Base-by-base conservation (phyloP, 2,329 filamentous ascomycete genomes). In the Ophiosphaerella herpotricha region DNA sequence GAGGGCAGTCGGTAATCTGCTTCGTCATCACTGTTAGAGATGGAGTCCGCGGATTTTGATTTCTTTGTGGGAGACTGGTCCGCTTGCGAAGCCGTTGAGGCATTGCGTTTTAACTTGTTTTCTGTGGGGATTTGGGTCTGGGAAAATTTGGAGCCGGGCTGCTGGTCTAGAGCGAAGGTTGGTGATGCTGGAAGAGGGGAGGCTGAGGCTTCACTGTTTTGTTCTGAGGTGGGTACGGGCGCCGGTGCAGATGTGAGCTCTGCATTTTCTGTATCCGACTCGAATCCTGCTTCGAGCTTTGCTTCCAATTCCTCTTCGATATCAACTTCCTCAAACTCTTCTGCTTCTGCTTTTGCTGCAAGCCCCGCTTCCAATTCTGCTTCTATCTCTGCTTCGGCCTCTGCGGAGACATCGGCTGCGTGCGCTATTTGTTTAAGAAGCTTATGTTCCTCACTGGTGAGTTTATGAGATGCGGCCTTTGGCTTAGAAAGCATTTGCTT, bases 1-100 rank as follows among this genome's bases (percentile, higher is more conserved):
- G 26, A 14, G 6, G 29, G 36, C 14, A 46, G 43, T 5, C 13
- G 29, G 36, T 48, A 48, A 32, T 42, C 45, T 33, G 45, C 33
- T 37, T 42, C 45, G 1, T 38, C 39, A 33, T 48, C 32, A 12
- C 32, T 42, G 32, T 42, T 39, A 2, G 7, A 23, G 24, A 38
- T 36, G 9, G 23, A 32, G 24, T 31, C 39, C 4, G 39, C 39
- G 13, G 45, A 42, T 24, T 48, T 48, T 16, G 16, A 2, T 21
- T 48, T 41, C 31, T 40, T 48, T 24, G 24, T 5, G n/a, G 23
- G n/a, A 11, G 39, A 14, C 2, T 45, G 21, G 3, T 38, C 32
- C 7, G 3, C 7, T 14, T 41, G 37, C 3, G 13, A 11, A 21
- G n/a, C 26, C 2, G 7, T 13, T 16, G 39, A 2, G 3, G 45